phyloP scores from a whole-genome alignment of 2,329 filamentous ascomycete species.

The Fusarium sp. region DNA sequence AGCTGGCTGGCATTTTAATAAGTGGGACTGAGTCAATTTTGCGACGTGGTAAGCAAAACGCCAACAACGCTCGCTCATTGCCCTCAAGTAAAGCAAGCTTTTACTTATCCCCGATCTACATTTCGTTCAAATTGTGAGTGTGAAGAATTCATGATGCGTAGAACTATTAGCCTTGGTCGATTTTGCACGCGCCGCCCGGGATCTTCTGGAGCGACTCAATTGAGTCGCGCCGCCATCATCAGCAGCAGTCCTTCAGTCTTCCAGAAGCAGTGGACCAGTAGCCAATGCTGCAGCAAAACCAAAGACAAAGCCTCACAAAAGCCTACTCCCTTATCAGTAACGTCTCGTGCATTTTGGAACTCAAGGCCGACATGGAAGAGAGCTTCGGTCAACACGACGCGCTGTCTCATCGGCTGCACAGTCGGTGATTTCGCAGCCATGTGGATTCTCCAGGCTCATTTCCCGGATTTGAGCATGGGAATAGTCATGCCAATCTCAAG shows the following conservation, averaged over 20 bases:
- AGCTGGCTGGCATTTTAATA: not conserved
- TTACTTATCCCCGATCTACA: not conserved
- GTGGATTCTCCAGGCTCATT: conserved; percentile 66
- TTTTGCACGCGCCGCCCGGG: not conserved
- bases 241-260: not conserved
- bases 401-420: conserved; percentile 68
- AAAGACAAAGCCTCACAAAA: not conserved
- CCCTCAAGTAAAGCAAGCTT: not conserved
- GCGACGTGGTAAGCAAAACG: not conserved
- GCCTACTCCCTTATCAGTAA: not conserved
- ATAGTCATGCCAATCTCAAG: conserved; percentile 67
- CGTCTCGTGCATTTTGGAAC: conserved; percentile 51
- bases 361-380: conserved; percentile 59
- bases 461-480: conserved; percentile 61
- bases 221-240: not conserved
- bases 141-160: not conserved
- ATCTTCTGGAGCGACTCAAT: not conserved
- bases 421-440: conserved; percentile 68
- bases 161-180: accelerated
- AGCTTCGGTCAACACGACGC: conserved; percentile 66
- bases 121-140: not conserved
- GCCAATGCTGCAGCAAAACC: conserved; percentile 28
- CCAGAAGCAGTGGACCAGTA: conserved; percentile 27
- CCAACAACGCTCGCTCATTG: not conserved
- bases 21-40: conserved; percentile 36